Percentiles rank a stretch among this genome's conserved stretches.
These are phyloP conservation scores for Pugionium dolabratum DNA, from an alignment of 345 rosid species.

Conservation along the genomic window DNA sequence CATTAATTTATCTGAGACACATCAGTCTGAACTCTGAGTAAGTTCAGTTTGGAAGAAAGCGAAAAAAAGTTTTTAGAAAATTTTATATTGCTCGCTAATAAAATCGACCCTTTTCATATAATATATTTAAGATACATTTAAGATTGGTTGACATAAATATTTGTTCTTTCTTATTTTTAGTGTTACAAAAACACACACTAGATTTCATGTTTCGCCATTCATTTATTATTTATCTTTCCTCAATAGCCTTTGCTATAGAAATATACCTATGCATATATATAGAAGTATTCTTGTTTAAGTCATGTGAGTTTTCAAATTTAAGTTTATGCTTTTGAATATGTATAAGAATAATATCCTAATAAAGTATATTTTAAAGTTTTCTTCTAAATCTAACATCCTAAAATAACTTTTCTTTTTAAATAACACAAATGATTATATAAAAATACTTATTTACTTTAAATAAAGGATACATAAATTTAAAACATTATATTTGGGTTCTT, in stretches of 20 bases:
- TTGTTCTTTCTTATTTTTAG: not conserved
- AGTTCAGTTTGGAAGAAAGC: conserved; percentile 44
- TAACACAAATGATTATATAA: too few species aligned
- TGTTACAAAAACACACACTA: not conserved
- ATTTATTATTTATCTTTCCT: not conserved
- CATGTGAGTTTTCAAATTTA: too few species aligned
- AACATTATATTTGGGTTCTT: too few species aligned
- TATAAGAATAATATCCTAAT: too few species aligned
- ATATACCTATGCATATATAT: too few species aligned
- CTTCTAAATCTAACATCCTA: too few species aligned
- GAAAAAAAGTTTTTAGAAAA: conserved; percentile 14
- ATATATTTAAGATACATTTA: not conserved
- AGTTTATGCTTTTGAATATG: too few species aligned
- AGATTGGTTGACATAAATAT: conserved; percentile 2
- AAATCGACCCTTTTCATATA: not conserved
- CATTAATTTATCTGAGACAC: conserved; percentile 35
- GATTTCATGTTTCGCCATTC: not conserved
- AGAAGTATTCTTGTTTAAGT: too few species aligned
- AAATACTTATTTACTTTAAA: too few species aligned
- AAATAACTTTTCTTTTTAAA: too few species aligned
- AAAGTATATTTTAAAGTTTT: too few species aligned
- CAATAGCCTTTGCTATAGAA: not conserved
- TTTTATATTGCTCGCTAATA: not conserved
- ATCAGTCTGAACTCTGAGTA: conserved; percentile 44
- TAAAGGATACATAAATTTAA: too few species aligned